These are phyloP conservation scores for Calonectria multiphialidica DNA, from an alignment of 2,329 filamentous ascomycete genomes.

Conservation along the genomic window DNA sequence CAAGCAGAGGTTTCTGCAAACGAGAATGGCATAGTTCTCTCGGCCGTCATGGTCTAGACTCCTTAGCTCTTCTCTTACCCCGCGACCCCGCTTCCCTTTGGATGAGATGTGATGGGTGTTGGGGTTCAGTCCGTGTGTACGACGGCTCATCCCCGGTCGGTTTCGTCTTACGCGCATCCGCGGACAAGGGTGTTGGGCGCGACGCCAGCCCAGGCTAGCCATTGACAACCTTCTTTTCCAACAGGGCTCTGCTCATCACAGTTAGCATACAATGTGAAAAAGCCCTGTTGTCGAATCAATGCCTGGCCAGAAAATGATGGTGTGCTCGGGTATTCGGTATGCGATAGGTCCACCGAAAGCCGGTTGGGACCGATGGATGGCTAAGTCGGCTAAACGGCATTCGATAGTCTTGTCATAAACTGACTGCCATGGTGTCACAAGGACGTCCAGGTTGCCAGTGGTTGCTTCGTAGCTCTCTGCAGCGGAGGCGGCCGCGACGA, in stretches of 20 bases:
- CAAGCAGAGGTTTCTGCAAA: neutral
- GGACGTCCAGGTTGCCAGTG: neutral
- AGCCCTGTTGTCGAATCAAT: neutral
- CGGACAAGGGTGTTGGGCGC: neutral
- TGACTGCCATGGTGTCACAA: neutral
- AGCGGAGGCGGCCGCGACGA: neutral
- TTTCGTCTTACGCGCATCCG: neutral
- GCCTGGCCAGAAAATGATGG: neutral
- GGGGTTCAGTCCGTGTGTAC: neutral
- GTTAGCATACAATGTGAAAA: neutral
- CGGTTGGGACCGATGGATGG: slow-evolving; percentile 10
- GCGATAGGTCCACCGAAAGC: slow-evolving; percentile 8
- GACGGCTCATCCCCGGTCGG: slow-evolving; percentile 8
- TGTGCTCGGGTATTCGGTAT: slow-evolving; percentile 16
- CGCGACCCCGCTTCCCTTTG: slow-evolving; percentile 14
- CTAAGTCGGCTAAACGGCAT: slow-evolving; percentile 13
- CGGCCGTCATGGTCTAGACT: neutral
- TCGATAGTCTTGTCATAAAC: neutral
- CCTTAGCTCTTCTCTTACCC: neutral
- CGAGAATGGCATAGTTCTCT: neutral
- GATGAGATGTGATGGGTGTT: neutral
- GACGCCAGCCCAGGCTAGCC: neutral
- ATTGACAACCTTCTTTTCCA: neutral
- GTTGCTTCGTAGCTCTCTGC: neutral
- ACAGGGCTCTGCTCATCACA: neutral